phyloP scores from a whole-genome alignment of 2,329 filamentous ascomycete species.

The Cladophialophora psammophila region DNA sequence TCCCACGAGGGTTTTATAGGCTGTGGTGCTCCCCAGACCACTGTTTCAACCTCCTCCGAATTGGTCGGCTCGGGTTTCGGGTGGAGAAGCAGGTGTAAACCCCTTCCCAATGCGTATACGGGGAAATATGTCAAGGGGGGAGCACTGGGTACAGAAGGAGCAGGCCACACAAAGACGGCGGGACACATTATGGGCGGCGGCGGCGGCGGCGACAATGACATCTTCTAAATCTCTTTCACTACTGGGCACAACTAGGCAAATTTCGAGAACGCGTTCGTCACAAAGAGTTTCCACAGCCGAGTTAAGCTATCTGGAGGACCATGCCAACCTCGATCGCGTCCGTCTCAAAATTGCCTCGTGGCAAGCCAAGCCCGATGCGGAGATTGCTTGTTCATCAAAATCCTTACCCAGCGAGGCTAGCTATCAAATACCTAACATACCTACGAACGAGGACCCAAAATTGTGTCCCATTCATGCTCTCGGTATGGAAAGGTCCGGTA shows the following conservation, averaged over 20 bases:
- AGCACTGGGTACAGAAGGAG: not conserved
- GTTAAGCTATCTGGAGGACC: not conserved
- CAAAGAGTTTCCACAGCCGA: not conserved
- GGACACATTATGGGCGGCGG: not conserved
- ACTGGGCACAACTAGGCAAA: not conserved
- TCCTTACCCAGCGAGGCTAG: not conserved
- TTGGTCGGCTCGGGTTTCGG: slow-evolving; percentile 13
- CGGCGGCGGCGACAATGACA: not conserved
- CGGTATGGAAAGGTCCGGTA: not conserved
- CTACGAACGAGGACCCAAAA: not conserved
- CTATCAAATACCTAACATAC: not conserved
- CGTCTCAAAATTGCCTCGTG: slow-evolving; percentile 11
- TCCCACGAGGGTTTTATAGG: slow-evolving; percentile 25
- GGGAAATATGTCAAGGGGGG: not conserved
- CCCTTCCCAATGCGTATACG: slow-evolving; percentile 7
- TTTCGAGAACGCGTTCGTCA: not conserved
- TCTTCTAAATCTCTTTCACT: not conserved
- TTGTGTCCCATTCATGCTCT: not conserved
- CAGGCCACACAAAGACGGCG: not conserved
- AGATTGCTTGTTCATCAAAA: slow-evolving; percentile 23
- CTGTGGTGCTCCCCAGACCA: slow-evolving; percentile 19
- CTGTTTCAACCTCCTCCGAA: slow-evolving; percentile 25
- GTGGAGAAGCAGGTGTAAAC: slow-evolving; percentile 8
- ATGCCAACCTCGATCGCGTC: not conserved
- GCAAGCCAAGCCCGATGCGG: slow-evolving; percentile 13